A percentile compares a stretch with the other conserved stretches of the same genome.
phyloP scores from a whole-genome alignment of 148 eudicot species.

The Polygonum maritimum region DNA sequence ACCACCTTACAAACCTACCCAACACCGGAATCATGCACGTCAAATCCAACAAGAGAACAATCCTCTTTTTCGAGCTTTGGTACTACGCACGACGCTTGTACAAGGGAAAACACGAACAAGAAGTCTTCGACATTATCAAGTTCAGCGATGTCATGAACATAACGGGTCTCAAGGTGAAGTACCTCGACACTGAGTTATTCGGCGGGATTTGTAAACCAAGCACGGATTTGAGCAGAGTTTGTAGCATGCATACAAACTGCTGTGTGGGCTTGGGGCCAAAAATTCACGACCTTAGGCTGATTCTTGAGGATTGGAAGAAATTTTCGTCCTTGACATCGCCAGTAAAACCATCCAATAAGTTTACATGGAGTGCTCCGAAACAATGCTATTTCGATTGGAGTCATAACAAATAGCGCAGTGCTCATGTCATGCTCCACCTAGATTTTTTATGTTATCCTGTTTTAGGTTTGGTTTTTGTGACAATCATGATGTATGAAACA shows the following conservation, averaged over 20 bases:
- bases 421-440: too few species aligned
- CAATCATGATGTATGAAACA: too few species aligned
- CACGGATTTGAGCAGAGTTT: slow-evolving; percentile 34
- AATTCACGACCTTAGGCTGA: slow-evolving; percentile 32
- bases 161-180: slow-evolving; percentile 31
- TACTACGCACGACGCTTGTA: slow-evolving; percentile 20
- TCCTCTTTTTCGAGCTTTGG: slow-evolving; percentile 41
- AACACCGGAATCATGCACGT: slow-evolving; percentile 44
- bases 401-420: too few species aligned
- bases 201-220: slow-evolving; percentile 62
- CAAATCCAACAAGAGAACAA: slow-evolving; percentile 31
- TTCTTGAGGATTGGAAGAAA: slow-evolving; percentile 52
- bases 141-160: slow-evolving; percentile 8
- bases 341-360: slow-evolving; percentile 8
- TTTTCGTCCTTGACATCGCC: slow-evolving; percentile 16
- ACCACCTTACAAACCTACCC: slow-evolving; percentile 19
- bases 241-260: slow-evolving; percentile 73
- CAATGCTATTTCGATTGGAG: slow-evolving; percentile 13
- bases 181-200: slow-evolving; percentile 36
- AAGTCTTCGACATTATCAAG: slow-evolving; percentile 38
- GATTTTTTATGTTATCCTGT: too few species aligned
- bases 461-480: too few species aligned
- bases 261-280: slow-evolving; percentile 46
- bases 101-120: slow-evolving; percentile 41
- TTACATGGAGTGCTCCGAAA: slow-evolving; percentile 40